Evolutionary conservation across 2,329 filamentous ascomycete species (phyloP), one percentile per base, ranked within the genome.

Genomic region (Biscogniauxia sp.): DNA sequence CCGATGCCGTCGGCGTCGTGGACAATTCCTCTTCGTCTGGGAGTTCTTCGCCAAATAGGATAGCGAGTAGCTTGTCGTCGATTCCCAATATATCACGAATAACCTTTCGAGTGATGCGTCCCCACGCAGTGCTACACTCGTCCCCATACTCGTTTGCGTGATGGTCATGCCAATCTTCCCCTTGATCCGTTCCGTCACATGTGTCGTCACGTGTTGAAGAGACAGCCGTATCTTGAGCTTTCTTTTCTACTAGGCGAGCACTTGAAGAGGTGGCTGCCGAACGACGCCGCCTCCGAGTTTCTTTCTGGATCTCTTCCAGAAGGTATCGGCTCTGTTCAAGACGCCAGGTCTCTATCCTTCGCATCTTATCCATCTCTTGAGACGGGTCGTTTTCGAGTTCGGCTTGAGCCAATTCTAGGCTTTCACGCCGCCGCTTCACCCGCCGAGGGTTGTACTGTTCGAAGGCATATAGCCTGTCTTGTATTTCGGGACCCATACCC

Each of bases 21-120:
- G 80, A 79, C 9, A 82, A 64, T 61, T 81, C 76, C 45, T 82
- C 78, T 19, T 76, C 76, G 25, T 80, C 77, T 2, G 88, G 87
- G 23, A 96, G 77, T 2, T 85, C 80, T 73, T 97, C 93, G 13
- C 95, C 95, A 59, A 98, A 89, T 8, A 99, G 88, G 55, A 97
- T 88, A 0, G 91, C 91, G 8, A 99, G 82, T 20, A 95, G 80
- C 55, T 86, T 85, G 64, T 97, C 92, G 69, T 98, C 93, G 58
- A 99, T 90, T 8, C 94, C 94, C 73, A 98, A 90, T 51, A 99
- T 78, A 72, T 97, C 93, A 56, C 88, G 86, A 68, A 99, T 92
- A 26, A 98, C 90, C 69, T 88, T 92, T 60, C 90, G 86, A 2
- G 94, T 96, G 55, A 98, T 86, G 11, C 89, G 85, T 62, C 88